Evolutionary conservation across 1,284 basidiomycete species (phyloP).

Genomic region (Nidula niveotomentosa): DNA sequence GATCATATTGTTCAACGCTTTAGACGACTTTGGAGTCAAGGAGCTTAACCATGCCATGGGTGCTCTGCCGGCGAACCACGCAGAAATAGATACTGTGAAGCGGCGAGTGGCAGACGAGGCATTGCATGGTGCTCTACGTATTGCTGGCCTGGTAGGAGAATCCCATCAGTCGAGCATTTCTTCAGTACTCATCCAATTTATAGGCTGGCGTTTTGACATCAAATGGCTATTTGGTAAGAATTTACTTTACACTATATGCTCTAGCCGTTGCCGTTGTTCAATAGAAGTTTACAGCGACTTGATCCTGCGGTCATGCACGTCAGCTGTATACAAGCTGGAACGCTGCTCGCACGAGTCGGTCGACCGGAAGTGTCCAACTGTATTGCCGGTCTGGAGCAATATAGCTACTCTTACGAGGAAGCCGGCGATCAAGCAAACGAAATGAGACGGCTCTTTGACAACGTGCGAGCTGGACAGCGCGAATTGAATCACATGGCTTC

Average conservation of each 20-base stretch:
- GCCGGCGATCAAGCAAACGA: slow-evolving; percentile 77
- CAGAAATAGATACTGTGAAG: slow-evolving; percentile 63
- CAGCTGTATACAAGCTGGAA: slow-evolving; percentile 80
- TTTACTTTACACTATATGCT: slow-evolving; percentile 4
- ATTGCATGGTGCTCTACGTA: slow-evolving; percentile 80
- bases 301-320: slow-evolving; percentile 87
- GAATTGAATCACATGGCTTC: slow-evolving; percentile 58
- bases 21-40: slow-evolving; percentile 83
- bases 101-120: slow-evolving; percentile 78
- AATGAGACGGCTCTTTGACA: slow-evolving; percentile 56
- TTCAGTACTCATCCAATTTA: slow-evolving; percentile 6
- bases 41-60: slow-evolving; percentile 51
- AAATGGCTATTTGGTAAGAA: slow-evolving; percentile 76
- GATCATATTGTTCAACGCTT: slow-evolving; percentile 74
- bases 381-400: slow-evolving; percentile 84
- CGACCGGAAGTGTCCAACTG: slow-evolving; percentile 82
- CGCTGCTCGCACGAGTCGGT: slow-evolving; percentile 78
- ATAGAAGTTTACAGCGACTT: slow-evolving; percentile 47
- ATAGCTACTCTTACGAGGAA: slow-evolving; percentile 84
- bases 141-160: slow-evolving; percentile 74
- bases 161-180: slow-evolving; percentile 6
- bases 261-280: slow-evolving; percentile 6
- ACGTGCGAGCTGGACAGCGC: slow-evolving; percentile 44
- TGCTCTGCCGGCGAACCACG: slow-evolving; percentile 31
- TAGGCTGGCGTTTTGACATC: slow-evolving; percentile 78